Conservation (phyloP, 108 stramenopile genomes). For the Hondaea fermentalgiana region DNA sequence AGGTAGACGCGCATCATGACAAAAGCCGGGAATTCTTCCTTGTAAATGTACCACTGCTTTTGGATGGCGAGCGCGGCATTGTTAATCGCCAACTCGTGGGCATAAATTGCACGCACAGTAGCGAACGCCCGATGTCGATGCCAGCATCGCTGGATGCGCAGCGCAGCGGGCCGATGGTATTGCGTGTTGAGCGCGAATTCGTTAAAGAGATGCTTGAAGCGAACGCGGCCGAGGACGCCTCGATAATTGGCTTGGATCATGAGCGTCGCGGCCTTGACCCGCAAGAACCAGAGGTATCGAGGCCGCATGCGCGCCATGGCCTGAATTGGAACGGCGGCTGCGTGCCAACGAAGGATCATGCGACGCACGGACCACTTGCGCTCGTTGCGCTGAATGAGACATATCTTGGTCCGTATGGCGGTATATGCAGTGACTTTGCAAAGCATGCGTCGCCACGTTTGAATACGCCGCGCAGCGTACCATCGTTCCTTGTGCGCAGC, state of each 20-base stretch:
- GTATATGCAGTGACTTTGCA: background rate
- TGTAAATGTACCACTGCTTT: background rate
- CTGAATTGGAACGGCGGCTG: background rate
- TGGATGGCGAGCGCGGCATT: background rate
- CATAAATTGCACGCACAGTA: background rate
- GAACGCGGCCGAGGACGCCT: background rate
- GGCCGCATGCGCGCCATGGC: background rate
- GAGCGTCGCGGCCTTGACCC: conserved; percentile 8
- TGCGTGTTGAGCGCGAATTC: background rate
- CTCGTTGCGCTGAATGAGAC: background rate
- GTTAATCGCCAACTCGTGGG: background rate
- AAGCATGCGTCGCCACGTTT: background rate
- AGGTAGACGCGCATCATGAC: background rate
- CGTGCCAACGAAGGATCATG: background rate
- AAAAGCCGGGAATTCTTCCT: background rate
- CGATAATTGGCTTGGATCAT: conserved; percentile 8
- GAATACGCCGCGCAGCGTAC: background rate
- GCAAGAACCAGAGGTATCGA: background rate
- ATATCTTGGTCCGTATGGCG: background rate
- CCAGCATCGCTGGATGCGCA: background rate
- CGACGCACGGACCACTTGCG: background rate
- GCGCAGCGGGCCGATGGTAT: background rate
- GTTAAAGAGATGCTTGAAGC: background rate
- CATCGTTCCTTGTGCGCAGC: background rate
- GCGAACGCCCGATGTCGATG: background rate